phyloP scores from a whole-genome alignment of 2,329 filamentous ascomycete genomes.

The Claviceps africana region DNA sequence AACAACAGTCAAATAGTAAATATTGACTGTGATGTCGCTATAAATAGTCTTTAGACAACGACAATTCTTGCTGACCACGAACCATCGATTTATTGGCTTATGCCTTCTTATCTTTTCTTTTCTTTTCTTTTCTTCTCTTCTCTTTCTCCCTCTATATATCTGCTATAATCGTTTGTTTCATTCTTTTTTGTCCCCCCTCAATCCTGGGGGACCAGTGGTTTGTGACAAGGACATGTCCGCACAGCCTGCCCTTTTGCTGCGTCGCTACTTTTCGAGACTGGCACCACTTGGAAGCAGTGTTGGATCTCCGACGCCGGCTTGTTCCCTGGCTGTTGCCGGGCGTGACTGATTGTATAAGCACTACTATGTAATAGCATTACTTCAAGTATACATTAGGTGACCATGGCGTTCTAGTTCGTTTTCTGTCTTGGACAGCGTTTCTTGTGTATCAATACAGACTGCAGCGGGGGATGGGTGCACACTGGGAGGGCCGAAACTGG shows the following conservation, averaged over 20 bases:
- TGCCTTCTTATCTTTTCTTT: neutral
- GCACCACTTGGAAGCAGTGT: neutral
- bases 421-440: neutral
- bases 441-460: neutral
- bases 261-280: neutral
- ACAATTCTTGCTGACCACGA: neutral
- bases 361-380: neutral
- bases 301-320: neutral
- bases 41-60: neutral
- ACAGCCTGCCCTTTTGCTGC: neutral
- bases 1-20: neutral
- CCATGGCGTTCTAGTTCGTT: neutral
- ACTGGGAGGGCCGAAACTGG: neutral
- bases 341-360: neutral
- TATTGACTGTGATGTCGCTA: neutral
- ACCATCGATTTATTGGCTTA: neutral
- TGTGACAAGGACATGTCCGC: neutral
- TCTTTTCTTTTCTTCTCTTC: neutral
- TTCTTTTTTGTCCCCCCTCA: too few relatives aligned
- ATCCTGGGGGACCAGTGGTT: neutral
- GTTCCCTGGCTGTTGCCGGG: neutral
- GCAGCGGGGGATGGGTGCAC: neutral
- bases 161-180: neutral
- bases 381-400: neutral
- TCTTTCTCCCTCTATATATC: neutral